Evolutionary conservation across 2,329 filamentous ascomycete genomes (phyloP).

Genomic region (Xylaria sp.): DNA sequence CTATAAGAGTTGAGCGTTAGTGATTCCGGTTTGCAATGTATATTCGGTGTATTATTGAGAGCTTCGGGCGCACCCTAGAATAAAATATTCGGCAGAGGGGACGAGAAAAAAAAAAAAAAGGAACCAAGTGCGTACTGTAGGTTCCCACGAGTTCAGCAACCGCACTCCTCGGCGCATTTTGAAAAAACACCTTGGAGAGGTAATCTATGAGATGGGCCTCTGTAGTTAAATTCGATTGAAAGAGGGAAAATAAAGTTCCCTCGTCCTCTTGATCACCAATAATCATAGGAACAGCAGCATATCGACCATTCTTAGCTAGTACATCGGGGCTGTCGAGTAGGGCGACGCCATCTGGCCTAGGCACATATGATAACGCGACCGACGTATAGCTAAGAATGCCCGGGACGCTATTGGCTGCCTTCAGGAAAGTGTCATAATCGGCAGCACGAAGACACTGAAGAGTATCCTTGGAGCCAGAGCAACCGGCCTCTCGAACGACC

Average conservation of each 20-base stretch:
- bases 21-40: too few relatives aligned
- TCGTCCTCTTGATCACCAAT: conserved; percentile 82
- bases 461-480: conserved; percentile 59
- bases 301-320: conserved; percentile 57
- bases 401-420: conserved; percentile 73
- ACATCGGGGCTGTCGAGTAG: conserved; percentile 68
- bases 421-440: conserved; percentile 64
- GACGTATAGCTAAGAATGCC: conserved; percentile 70
- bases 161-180: conserved; percentile 54
- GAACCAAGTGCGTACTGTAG: too few relatives aligned
- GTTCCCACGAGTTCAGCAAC: conserved; percentile 63
- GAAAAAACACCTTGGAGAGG: conserved; percentile 62
- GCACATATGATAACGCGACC: conserved; percentile 74
- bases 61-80: too few relatives aligned
- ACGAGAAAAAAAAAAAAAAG: too few relatives aligned
- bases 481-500: conserved; percentile 66
- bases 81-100: too few relatives aligned
- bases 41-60: too few relatives aligned
- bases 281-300: conserved; percentile 66
- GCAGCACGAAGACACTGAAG: conserved; percentile 69
- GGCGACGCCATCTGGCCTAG: conserved; percentile 70
- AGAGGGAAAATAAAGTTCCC: conserved; percentile 74
- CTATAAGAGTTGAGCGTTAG: too few relatives aligned
- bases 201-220: conserved; percentile 65
- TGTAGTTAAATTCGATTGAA: conserved; percentile 71